Percentiles rank a stretch among this genome's conserved stretches.
Conservation (phyloP, 2,329 filamentous ascomycete genomes). For the Sordariomycetes sp. region DNA sequence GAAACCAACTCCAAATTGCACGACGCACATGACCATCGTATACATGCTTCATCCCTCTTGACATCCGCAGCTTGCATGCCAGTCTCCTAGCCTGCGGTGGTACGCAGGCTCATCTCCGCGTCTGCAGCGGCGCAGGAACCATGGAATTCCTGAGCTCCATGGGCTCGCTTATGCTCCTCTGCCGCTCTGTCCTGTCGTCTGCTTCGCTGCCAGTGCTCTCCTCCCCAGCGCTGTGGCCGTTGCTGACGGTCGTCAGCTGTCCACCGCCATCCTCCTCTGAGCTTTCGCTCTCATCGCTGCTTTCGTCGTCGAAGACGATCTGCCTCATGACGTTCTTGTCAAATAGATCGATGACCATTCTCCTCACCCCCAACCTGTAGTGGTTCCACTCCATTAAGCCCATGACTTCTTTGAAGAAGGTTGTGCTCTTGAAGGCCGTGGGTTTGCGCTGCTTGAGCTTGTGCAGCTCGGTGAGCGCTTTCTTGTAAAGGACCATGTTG, state of each 20-base stretch:
- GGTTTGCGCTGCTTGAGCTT: slow-evolving; percentile 70
- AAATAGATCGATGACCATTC: slow-evolving; percentile 89
- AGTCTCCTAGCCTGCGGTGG: no score
- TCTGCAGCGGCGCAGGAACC: slow-evolving; percentile 21
- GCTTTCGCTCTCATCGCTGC: slow-evolving; percentile 61
- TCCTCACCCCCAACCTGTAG: slow-evolving; percentile 76
- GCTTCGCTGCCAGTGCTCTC: slow-evolving; percentile 35
- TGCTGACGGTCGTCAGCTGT: background rate
- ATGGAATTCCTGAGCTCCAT: slow-evolving; percentile 21
- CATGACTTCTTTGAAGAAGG: slow-evolving; percentile 79
- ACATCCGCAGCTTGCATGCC: no score
- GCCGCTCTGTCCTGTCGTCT: slow-evolving; percentile 47
- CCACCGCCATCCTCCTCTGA: slow-evolving; percentile 17
- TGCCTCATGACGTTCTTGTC: slow-evolving; percentile 80
- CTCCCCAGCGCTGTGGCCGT: slow-evolving; percentile 16
- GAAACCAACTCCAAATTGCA: background rate
- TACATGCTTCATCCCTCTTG: no score
- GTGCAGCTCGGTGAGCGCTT: slow-evolving; percentile 71
- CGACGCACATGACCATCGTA: no score
- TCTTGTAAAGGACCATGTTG: slow-evolving; percentile 87
- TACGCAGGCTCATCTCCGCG: slow-evolving; percentile 21
- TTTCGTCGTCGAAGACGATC: slow-evolving; percentile 64
- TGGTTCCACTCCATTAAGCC: slow-evolving; percentile 80
- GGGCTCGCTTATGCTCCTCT: slow-evolving; percentile 42
- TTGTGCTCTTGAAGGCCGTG: slow-evolving; percentile 63